These are phyloP conservation scores for Solanum pennellii DNA, from an alignment of 257 asterid genomes.

Conservation along the genomic window DNA sequence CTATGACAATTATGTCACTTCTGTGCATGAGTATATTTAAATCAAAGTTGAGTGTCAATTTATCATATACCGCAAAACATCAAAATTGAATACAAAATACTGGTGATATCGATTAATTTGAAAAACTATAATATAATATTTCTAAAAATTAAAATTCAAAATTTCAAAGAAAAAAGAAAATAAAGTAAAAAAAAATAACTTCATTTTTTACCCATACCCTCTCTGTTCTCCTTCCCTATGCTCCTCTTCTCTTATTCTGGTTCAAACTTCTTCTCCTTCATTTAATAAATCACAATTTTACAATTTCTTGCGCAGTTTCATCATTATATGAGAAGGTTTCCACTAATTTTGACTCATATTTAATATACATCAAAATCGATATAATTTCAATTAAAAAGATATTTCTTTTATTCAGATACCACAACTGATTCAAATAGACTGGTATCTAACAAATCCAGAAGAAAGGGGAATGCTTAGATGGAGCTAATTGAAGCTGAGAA, in stretches of 20 bases:
- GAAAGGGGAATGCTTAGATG: not conserved
- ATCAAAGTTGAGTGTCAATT: not conserved
- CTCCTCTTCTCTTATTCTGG: not conserved
- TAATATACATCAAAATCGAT: not conserved
- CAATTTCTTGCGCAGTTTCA: too few species aligned
- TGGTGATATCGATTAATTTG: not conserved
- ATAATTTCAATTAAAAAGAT: not conserved
- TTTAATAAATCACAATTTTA: not conserved
- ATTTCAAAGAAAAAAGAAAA: not conserved
- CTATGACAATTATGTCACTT: not conserved
- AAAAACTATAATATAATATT: too few species aligned
- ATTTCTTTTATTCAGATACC: not conserved
- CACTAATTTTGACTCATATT: not conserved
- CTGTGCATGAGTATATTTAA: not conserved
- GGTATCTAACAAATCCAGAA: not conserved
- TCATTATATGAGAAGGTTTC: too few species aligned
- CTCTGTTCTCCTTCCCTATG: not conserved
- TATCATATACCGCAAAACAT: not conserved
- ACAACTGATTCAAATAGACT: not conserved
- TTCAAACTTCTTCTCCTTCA: not conserved
- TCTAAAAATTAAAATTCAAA: not conserved
- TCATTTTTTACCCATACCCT: not conserved
- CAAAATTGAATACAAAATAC: not conserved
- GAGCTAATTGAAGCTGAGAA: not conserved
- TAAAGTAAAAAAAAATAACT: not conserved